A percentile compares a stretch with the other conserved stretches of the same genome.
These are phyloP conservation scores for Metroxylon sagu DNA, from an alignment of 176 grass and related monocot species.

Conservation along the genomic window DNA sequence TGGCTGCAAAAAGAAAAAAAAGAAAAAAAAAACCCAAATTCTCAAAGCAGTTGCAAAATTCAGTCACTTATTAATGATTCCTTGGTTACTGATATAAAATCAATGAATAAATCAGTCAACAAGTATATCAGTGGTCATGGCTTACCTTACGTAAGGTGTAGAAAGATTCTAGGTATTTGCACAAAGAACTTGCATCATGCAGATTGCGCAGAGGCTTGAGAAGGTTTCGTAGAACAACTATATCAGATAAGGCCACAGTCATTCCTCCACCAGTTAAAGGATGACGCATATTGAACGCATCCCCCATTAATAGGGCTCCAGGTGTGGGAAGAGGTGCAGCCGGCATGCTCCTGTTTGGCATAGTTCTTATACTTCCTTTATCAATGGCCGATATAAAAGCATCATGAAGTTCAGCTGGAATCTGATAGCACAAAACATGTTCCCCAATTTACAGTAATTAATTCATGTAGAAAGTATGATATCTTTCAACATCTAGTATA, in stretches of 20 bases:
- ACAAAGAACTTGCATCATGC: constrained; percentile 63
- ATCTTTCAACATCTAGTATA: too few relatives aligned
- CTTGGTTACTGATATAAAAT: too few relatives aligned
- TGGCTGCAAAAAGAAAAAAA: constrained; percentile 34
- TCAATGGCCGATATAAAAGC: constrained; percentile 73
- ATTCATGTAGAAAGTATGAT: too few relatives aligned
- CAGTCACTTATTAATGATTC: too few relatives aligned
- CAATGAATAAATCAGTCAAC: background rate
- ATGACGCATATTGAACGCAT: constrained; percentile 99
- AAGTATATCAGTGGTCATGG: background rate
- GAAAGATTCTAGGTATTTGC: constrained; percentile 94
- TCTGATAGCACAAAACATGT: constrained; percentile 7
- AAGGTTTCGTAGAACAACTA: constrained; percentile 71
- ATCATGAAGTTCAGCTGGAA: constrained; percentile 64
- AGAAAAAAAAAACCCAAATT: background rate
- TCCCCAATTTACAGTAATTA: background rate
- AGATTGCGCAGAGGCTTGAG: constrained; percentile 84
- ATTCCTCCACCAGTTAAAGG: constrained; percentile 97
- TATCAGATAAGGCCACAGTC: constrained; percentile 95
- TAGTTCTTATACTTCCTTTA: constrained; percentile 91
- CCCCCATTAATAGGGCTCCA: constrained; percentile 91
- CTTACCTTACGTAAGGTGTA: constrained; percentile 89
- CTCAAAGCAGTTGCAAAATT: too few relatives aligned
- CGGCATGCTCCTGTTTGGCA: constrained; percentile 92
- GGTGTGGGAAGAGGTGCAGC: constrained; percentile 83